phyloP scores from a whole-genome alignment of 2,329 filamentous ascomycete species.

The Talaromyces sp. region DNA sequence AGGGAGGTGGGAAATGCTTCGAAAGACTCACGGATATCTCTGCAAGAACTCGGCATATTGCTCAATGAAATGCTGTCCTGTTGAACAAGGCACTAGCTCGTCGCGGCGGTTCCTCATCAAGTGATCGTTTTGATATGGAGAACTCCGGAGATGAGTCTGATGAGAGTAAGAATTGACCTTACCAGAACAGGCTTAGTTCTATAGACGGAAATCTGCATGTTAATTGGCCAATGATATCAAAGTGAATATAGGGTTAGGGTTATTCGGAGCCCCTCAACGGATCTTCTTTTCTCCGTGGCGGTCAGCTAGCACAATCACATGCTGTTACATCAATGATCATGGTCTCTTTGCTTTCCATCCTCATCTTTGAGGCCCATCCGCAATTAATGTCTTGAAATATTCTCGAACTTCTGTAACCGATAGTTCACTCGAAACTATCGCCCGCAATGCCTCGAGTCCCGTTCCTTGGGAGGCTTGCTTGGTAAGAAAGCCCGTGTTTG shows the following conservation, averaged over 20 bases:
- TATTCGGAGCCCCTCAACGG: not conserved
- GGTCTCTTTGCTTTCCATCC: not conserved
- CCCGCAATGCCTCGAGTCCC: constrained; percentile 54
- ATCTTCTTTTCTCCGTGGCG: not conserved
- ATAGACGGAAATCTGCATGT: not conserved
- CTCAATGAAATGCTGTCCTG: not conserved
- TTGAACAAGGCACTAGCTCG: not conserved
- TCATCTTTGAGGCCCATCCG: not conserved
- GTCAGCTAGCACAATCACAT: constrained; percentile 5
- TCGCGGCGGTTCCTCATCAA: not conserved
- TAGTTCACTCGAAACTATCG: not conserved
- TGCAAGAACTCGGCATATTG: constrained; percentile 87
- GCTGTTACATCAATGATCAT: not conserved
- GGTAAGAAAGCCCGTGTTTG: constrained; percentile 28
- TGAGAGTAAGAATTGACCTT: not conserved
- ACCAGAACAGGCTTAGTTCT: not conserved
- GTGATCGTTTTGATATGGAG: not conserved
- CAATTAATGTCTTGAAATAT: not conserved
- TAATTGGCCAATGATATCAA: constrained; percentile 4
- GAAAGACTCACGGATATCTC: constrained; percentile 75
- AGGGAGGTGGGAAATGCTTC: not conserved
- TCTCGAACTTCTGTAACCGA: not conserved
- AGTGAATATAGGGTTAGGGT: not conserved
- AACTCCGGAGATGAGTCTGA: not conserved
- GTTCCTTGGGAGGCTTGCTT: constrained; percentile 57